Base-by-base conservation (phyloP, 2,329 filamentous ascomycete genomes). In the Aspergillus sp. region DNA sequence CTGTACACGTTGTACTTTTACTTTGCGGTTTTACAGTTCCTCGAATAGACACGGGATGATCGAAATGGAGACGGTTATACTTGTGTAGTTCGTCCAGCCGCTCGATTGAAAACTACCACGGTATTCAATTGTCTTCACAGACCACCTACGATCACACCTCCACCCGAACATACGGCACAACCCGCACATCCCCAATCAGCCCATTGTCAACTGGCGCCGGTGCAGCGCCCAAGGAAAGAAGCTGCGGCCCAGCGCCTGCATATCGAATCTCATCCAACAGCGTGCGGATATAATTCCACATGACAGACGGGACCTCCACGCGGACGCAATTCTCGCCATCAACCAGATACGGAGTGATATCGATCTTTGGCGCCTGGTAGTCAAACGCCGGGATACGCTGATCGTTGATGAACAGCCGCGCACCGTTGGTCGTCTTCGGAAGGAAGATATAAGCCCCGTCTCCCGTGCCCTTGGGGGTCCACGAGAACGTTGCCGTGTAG, bases 391-490 rank as follows among this genome's bases (percentile, higher is more conserved):
- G 52, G 13, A 60, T n/a, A 2, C 49, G 48, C 2, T 57, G 46
- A 2, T 56, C 56, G n/a, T 64, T 64, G 1, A 64, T 21, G 17
- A 29, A 55, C 5, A 60, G 41, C 10, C 53, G 45, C 2, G 50
- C 54, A 1, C 53, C 57, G n/a, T 64, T 55, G 6, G 43, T 19
- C 5, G 56, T 60, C 2, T 48, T 42, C 1, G 59, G 52, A 3
- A 64, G 54, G 5, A 51, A 29, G 14, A 64, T 50, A 25, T 64
- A 64, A 9, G 58, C 61, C 1, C 61, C 60, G 19, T 56, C 56
- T 14, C 42, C 42, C 3, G 36, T 41, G 17, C 36, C 47, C 4
- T 32, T 45, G 4, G 32, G 52, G 5, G 52, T 47, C 60, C 58
- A 62, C n/a, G 14, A 40, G 5, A 64, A 51, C 1, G 17, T 47